Evolutionary conservation across 495 filamentous ascomycete species (phyloP), one percentile per base, ranked within the genome.

Genomic region (Hypoxylon fragiforme): DNA sequence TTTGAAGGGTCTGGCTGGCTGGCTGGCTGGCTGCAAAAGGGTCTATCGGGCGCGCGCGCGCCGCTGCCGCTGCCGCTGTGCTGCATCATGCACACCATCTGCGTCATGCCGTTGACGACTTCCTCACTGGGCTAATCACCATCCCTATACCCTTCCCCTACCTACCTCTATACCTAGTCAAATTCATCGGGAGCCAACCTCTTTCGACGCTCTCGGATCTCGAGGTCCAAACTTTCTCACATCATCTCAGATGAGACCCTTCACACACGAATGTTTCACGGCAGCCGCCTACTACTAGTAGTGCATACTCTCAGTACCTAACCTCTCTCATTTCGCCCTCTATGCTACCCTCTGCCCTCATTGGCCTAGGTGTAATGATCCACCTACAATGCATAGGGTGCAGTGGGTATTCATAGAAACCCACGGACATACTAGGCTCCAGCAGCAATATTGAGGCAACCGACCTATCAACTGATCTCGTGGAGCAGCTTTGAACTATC

Each of bases 11-110:
- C 52, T 54, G 39, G 38, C 31, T 49, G 57, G 50, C 42, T 54
- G n/a, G n/a, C n/a, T n/a, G n/a, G n/a, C n/a, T n/a, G n/a, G n/a
- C n/a, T n/a, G n/a, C n/a, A n/a, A n/a, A n/a, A n/a, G n/a, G n/a
- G 50, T 63, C 48, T 58, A 52, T 53, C 59, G 59, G 55, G 61
- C 53, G 48, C 59, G 61, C 53, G 48, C 59, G 59, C 59, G 59
- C 59, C 59, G 59, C 53, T 54, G 57, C 55, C 45, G 51, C 46
- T n/a, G n/a, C n/a, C n/a, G n/a, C n/a, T n/a, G n/a, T n/a, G n/a
- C n/a, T 70, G 65, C 68, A 71, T 71, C 54, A 66, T 64, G 68
- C 58, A 65, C 63, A 42, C 44, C 41, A 62, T 62, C 64, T 62
- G 62, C 66, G 41, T 63, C 61, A 69, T 54, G 56, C 62, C 45